A percentile compares a stretch with the other conserved stretches of the same genome.
phyloP scores from a whole-genome alignment of 2,329 filamentous ascomycete genomes.

The Parascedosporium putredinis region DNA sequence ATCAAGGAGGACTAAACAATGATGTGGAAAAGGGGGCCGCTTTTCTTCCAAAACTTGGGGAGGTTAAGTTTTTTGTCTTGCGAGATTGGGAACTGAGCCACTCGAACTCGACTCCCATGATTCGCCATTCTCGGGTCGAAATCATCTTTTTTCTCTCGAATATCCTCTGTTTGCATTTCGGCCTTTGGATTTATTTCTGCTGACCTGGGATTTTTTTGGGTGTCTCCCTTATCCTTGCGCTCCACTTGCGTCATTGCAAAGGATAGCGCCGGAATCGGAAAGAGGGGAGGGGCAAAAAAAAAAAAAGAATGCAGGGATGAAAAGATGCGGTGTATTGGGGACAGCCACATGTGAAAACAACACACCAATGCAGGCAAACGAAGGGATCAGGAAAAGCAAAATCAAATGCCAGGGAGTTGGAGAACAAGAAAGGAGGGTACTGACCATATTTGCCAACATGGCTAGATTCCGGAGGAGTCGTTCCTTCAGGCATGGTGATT shows the following conservation, averaged over 20 bases:
- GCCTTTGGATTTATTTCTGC: too few species aligned
- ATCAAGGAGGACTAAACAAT: too few species aligned
- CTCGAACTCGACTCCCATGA: too few species aligned
- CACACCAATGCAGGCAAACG: background rate
- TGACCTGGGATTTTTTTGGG: conserved; percentile 17
- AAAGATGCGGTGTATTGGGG: background rate
- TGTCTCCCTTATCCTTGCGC: conserved; percentile 4
- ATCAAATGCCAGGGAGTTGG: background rate
- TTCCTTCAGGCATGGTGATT: background rate
- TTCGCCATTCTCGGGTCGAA: too few species aligned
- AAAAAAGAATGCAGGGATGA: background rate
- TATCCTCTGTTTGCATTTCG: too few species aligned
- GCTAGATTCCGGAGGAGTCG: background rate
- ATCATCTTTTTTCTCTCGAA: too few species aligned
- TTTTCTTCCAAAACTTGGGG: too few species aligned
- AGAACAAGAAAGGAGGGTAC: background rate
- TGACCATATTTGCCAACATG: background rate
- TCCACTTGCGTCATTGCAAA: conserved; percentile 5
- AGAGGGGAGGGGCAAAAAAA: conserved; percentile 6
- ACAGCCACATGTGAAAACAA: background rate
- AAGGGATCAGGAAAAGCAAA: background rate
- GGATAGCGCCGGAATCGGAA: conserved; percentile 5
- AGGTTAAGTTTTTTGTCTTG: too few species aligned
- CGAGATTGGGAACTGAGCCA: too few species aligned
- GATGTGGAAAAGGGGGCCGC: too few species aligned